Evolutionary conservation across 2,329 filamentous ascomycete species (phyloP), one percentile per base, ranked within the genome.

Genomic region (Xylariaceae sp.): DNA sequence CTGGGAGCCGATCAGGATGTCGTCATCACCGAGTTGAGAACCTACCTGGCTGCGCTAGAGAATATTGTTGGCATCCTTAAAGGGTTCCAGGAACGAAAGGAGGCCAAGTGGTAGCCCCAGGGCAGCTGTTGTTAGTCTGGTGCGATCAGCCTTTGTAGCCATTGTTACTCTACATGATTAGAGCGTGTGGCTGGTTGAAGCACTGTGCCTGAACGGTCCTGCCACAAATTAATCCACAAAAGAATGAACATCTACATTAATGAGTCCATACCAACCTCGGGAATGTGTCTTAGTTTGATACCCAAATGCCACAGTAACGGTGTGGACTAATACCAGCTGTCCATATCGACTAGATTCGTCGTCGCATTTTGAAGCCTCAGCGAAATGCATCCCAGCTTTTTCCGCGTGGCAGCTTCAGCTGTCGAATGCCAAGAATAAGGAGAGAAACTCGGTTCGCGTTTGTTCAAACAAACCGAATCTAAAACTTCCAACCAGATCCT

Each of bases 21-120:
- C 73, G 87, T 94, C 42, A 65, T 79, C 44, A 69, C 74, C 50
- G 84, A 89, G 68, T 73, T 97, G 66, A 75, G 80, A 64, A 75
- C 77, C 59, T 97, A 93, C 82, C 79, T 97, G 57, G 77, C 74
- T n/a, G 84, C 88, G 7, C 77, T 97, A 65, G 87, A 94, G 77
- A 86, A 87, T 73, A 81, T 88, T 64, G 86, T 97, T 42, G 76
- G 65, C n/a, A 92, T 96, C 64, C 75, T 97, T 69, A 84, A 83
- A 73, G 77, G 67, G 2, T 85, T 85, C 72, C 68, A 82, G 52
- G 71, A 71, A 36, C 77, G 70, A 72, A 81, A 81, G 73, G 81
- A 83, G 58, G 79, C 79, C 55, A 82, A 84, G 75, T 84, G 78
- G 79, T 83, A 77, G 61, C 44, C 18, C 20, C n/a, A n/a, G n/a